Base-by-base conservation (phyloP, 2,329 filamentous ascomycete genomes). In the Aspergillus neoniger region DNA sequence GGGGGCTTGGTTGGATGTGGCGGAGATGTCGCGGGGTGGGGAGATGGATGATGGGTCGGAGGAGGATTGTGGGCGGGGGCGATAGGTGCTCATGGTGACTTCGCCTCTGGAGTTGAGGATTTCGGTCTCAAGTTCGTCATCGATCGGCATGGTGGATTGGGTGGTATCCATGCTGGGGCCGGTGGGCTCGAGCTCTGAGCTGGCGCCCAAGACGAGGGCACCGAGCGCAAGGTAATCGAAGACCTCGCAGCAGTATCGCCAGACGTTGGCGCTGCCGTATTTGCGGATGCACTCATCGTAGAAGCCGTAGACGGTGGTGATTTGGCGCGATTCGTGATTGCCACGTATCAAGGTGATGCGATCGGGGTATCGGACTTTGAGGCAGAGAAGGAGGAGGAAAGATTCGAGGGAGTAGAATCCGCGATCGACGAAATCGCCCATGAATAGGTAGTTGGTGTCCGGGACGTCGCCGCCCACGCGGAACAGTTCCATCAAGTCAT, bases 381-480 rank as follows among this genome's bases (percentile, higher is more conserved):
- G 87, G 74, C 92, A 96, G 56, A 99, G 86, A 10, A 99, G 88
- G 58, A 99, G 90, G 63, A 97, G 88, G 74, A 99, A 97, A 4
- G 93, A 95, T 80, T 99, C 94, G 69, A 99, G 88, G 2, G 92
- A 96, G 81, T 98, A 99, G 83, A 97, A 99, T 60, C 94, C 94
- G 66, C 94, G 91, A 77, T 99, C 94, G 74, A 99, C 94, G 71
- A 97, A 99, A 78, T 99, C 94, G 74, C 94, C 93, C 92, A 97
- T 96, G 80, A 97, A 97, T 3, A 97, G 86, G 77, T 97, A 97
- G 74, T 96, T 96, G 32, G 93, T 97, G 72, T 97, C 94, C 43
- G 93, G 93, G 4, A 96, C 91, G 75, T 96, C 92, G 65, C 93
- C 93, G 63, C 93, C 93, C 4, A 97, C 93, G 56, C 92, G 87